phyloP scores from a whole-genome alignment of 192 early-diverging fungal genomes.

The Podila verticillata region DNA sequence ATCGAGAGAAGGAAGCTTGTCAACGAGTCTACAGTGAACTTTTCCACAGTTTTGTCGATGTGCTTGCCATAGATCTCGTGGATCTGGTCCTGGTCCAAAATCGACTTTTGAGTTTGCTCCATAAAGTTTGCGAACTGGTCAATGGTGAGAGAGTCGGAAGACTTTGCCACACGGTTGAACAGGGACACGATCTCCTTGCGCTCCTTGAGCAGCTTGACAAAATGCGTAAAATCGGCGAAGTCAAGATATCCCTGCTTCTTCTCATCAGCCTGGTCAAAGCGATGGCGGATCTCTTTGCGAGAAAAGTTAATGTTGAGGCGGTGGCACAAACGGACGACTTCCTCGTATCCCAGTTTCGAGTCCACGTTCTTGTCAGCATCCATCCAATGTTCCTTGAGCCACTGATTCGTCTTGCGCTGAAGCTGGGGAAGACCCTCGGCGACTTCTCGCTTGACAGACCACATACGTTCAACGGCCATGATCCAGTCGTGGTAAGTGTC shows the following conservation, averaged over 20 bases:
- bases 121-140: constrained; percentile 69
- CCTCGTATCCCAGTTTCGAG: constrained; percentile 53
- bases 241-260: constrained; percentile 57
- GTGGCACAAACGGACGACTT: constrained; percentile 51
- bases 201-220: constrained; percentile 68
- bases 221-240: constrained; percentile 67
- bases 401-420: constrained; percentile 46
- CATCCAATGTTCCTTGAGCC: constrained; percentile 57
- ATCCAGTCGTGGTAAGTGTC: constrained; percentile 53
- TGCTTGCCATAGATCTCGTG: constrained; percentile 68
- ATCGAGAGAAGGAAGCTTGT: constrained; percentile 70
- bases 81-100: constrained; percentile 58
- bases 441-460: constrained; percentile 49
- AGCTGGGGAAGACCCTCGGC: constrained; percentile 51
- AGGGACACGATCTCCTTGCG: constrained; percentile 68
- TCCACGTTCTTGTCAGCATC: constrained; percentile 56
- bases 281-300: constrained; percentile 65
- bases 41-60: constrained; percentile 41
- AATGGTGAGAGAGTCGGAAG: constrained; percentile 49
- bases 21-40: constrained; percentile 74
- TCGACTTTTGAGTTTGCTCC: constrained; percentile 61
- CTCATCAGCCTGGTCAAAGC: constrained; percentile 69
- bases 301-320: constrained; percentile 76
- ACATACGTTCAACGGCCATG: constrained; percentile 48
- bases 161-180: constrained; percentile 56